phyloP scores from a whole-genome alignment of 306 rosid genomes.

The Pterocarpus macrocarpus region DNA sequence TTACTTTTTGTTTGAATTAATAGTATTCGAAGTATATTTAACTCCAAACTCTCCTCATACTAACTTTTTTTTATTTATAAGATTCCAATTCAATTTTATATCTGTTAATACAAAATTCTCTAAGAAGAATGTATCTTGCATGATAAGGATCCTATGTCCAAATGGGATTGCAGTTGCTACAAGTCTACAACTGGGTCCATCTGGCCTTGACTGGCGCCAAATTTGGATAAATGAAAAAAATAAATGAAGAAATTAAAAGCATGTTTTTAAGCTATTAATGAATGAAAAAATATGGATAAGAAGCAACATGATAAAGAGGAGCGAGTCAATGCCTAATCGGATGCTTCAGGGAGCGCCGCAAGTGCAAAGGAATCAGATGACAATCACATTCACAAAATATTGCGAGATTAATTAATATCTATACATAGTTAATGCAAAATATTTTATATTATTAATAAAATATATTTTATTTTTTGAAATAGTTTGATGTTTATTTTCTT shows the following conservation, averaged over 20 bases:
- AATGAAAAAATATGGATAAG: neutral
- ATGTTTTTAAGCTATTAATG: neutral
- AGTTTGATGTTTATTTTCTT: no score
- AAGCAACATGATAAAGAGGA: neutral
- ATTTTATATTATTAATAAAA: no score
- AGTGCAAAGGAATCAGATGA: slow-evolving; percentile 22
- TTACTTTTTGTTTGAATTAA: no score
- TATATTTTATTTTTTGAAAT: no score
- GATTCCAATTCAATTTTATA: no score
- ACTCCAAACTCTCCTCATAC: no score
- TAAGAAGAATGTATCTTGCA: no score
- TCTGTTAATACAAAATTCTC: neutral
- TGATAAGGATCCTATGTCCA: neutral
- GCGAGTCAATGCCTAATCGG: slow-evolving; percentile 32
- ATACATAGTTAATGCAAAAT: no score
- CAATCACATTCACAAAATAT: slow-evolving; percentile 18
- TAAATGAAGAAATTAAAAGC: neutral
- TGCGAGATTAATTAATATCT: no score
- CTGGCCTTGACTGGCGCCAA: slow-evolving; percentile 32
- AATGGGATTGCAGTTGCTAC: slow-evolving; percentile 1
- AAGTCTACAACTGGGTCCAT: slow-evolving; percentile 21
- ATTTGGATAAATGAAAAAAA: slow-evolving; percentile 1
- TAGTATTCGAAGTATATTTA: no score
- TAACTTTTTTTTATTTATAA: no score
- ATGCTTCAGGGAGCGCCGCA: slow-evolving; percentile 44